Conservation (phyloP, 495 filamentous ascomycete genomes). For the Hypoxylon rickii region DNA sequence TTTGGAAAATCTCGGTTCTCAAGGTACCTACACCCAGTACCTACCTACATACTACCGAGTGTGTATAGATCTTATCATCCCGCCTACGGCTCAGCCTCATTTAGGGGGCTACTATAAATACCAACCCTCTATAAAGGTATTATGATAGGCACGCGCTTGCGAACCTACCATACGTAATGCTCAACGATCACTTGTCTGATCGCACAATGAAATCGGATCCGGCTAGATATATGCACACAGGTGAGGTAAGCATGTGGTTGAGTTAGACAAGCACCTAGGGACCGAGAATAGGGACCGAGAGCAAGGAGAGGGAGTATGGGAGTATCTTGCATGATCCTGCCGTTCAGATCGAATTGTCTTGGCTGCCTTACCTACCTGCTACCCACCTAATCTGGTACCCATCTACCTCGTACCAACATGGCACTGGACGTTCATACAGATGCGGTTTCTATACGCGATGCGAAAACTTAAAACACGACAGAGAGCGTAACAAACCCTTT, state of each 20-base stretch:
- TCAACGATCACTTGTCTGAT: neutral
- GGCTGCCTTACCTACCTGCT: no score
- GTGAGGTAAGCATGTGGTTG: no score
- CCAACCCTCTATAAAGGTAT: neutral
- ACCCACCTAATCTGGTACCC: no score
- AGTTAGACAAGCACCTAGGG: no score
- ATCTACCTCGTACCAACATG: no score
- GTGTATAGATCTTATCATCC: conserved; percentile 7
- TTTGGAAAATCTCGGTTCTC: neutral
- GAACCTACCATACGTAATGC: conserved; percentile 11
- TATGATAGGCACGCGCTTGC: neutral
- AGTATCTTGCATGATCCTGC: neutral
- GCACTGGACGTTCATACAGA: no score
- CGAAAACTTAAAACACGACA: neutral
- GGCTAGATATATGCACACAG: no score
- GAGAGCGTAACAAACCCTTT: neutral
- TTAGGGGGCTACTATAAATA: conserved; percentile 34
- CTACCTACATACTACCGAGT: no score
- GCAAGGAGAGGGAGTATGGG: no score
- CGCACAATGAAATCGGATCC: no score
- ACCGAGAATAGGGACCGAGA: no score
- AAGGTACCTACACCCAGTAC: neutral
- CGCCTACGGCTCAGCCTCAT: conserved; percentile 15
- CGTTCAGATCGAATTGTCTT: neutral
- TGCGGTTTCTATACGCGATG: no score